These are phyloP conservation scores for Extremus antarcticus DNA, from an alignment of 495 filamentous ascomycete species.

Conservation along the genomic window DNA sequence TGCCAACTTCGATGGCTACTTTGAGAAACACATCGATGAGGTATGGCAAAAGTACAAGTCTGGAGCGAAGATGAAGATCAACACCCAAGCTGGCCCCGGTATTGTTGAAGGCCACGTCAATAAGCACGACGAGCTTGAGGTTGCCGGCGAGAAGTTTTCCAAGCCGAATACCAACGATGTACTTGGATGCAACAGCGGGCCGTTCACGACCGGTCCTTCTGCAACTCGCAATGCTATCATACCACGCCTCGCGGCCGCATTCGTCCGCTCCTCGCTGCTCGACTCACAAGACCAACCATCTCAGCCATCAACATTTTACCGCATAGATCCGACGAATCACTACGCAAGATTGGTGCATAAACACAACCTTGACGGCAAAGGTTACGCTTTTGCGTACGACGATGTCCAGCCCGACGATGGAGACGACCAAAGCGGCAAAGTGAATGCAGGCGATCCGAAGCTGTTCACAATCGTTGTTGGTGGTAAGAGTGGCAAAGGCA, in stretches of 20 bases:
- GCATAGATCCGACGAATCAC: constrained; percentile 53
- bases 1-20: constrained; percentile 51
- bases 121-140: constrained; percentile 37
- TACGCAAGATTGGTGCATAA: constrained; percentile 58
- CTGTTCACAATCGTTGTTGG: constrained; percentile 54
- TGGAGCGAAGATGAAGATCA: constrained; percentile 38
- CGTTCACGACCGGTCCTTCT: constrained; percentile 47
- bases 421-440: constrained; percentile 51
- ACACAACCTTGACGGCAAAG: constrained; percentile 48
- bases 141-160: constrained; percentile 42
- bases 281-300: constrained; percentile 17
- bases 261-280: constrained; percentile 57
- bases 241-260: constrained; percentile 55
- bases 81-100: constrained; percentile 50
- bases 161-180: constrained; percentile 53
- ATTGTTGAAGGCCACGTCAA: constrained; percentile 43
- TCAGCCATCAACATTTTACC: constrained; percentile 39
- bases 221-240: constrained; percentile 42
- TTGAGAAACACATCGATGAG: constrained; percentile 47
- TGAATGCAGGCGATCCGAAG: constrained; percentile 45
- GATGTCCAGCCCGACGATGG: constrained; percentile 53
- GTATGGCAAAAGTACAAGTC: constrained; percentile 52
- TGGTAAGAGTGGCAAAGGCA: constrained; percentile 29
- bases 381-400: constrained; percentile 73
- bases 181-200: constrained; percentile 60